These are phyloP conservation scores for Lycium ferocissimum DNA, from an alignment of 257 asterid species.

Conservation along the genomic window DNA sequence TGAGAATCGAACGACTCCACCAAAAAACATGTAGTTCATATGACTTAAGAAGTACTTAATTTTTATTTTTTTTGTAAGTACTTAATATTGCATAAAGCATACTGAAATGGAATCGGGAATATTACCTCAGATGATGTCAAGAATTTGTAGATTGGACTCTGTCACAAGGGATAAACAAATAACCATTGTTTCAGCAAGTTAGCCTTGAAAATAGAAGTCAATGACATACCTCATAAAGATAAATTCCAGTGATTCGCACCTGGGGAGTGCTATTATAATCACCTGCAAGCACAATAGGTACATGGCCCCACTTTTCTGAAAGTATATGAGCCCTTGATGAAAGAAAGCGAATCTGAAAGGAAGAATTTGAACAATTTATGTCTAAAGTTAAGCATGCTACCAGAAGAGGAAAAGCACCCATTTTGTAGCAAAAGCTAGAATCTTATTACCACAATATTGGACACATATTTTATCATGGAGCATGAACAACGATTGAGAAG, in stretches of 20 bases:
- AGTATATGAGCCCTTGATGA: slow-evolving; percentile 45
- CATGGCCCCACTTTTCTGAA: slow-evolving; percentile 46
- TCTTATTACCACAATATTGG: not conserved
- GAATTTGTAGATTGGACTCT: slow-evolving; percentile 52
- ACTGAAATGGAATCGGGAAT: not conserved
- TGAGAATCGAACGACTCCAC: not conserved
- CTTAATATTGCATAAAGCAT: not conserved
- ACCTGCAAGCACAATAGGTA: slow-evolving; percentile 52
- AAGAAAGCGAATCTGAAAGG: slow-evolving; percentile 43
- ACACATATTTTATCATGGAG: not conserved
- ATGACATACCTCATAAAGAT: slow-evolving; percentile 12
- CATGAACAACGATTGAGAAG: not conserved
- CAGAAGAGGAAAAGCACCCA: slow-evolving; percentile 11
- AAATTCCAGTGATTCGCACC: slow-evolving; percentile 32
- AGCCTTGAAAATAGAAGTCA: not conserved
- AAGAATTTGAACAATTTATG: not conserved
- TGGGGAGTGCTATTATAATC: slow-evolving; percentile 52
- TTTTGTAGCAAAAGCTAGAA: slow-evolving; percentile 7
- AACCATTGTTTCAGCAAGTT: slow-evolving; percentile 14
- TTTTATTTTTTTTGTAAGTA: not conserved
- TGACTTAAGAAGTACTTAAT: slow-evolving; percentile 3
- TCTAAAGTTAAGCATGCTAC: slow-evolving; percentile 13
- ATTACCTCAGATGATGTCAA: slow-evolving; percentile 44
- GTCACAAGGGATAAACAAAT: slow-evolving; percentile 27
- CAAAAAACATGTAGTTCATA: not conserved